Conservation (phyloP, 2,329 filamentous ascomycete genomes). For the Colletotrichum sidae region DNA sequence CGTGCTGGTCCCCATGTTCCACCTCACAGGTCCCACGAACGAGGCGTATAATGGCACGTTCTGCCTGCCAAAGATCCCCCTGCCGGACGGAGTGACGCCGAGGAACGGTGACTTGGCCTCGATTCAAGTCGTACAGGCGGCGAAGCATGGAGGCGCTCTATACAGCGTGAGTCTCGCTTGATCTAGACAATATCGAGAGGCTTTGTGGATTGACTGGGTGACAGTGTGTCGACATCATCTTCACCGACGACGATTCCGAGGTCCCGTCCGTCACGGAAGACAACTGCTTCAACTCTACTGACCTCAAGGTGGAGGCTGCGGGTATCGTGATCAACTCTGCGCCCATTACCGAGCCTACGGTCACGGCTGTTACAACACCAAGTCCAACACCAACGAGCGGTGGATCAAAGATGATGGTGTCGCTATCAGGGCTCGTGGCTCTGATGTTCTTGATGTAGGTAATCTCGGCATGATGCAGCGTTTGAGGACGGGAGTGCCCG, state of each 20-base stretch:
- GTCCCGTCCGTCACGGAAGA: conserved; percentile 67
- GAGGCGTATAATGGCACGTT: conserved; percentile 73
- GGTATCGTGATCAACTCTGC: conserved; percentile 9
- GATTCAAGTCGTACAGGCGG: conserved; percentile 76
- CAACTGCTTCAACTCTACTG: conserved; percentile 76
- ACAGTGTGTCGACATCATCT: conserved; percentile 80
- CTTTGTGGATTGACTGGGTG: not conserved
- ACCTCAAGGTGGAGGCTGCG: conserved; percentile 50
- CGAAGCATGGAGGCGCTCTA: conserved; percentile 74
- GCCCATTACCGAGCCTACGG: conserved; percentile 4
- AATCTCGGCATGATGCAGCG: conserved; percentile 3
- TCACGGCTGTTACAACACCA: not conserved
- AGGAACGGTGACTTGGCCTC: conserved; percentile 76
- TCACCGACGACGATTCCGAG: conserved; percentile 65
- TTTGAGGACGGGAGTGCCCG: not conserved
- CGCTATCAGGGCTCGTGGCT: not conserved
- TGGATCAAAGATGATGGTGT: not conserved
- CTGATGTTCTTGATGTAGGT: not conserved
- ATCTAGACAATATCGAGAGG: not conserved
- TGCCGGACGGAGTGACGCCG: conserved; percentile 70
- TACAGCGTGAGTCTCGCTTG: conserved; percentile 66
- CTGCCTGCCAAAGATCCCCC: conserved; percentile 77
- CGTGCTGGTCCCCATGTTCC: conserved; percentile 72
- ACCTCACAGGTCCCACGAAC: conserved; percentile 72
- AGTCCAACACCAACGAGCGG: not conserved